Evolutionary conservation across 805 yeast species (phyloP).

Genomic region (Candida sphagnicola): DNA sequence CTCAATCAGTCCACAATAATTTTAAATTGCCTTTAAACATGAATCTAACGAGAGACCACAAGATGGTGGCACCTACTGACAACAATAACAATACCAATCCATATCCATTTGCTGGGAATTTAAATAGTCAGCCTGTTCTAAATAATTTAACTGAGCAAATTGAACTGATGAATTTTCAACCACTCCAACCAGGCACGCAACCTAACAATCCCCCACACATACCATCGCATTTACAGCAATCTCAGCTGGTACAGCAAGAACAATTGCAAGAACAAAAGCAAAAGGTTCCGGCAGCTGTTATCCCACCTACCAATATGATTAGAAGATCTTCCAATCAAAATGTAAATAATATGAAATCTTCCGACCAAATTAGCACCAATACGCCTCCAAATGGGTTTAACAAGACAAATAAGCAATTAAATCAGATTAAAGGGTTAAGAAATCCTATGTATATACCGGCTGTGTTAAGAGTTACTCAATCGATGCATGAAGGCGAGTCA

Average conservation of each 20-base stretch:
- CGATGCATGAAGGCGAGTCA: conserved; percentile 3
- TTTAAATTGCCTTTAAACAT: conserved; percentile 1
- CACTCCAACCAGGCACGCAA: not conserved
- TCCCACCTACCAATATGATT: conserved; percentile 19
- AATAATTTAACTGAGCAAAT: not conserved
- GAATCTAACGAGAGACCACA: not conserved
- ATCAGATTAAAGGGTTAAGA: conserved; percentile 75
- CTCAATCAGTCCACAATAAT: conserved; percentile 4
- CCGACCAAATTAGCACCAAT: not conserved
- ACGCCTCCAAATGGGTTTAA: conserved; percentile 2
- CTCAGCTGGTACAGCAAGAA: not conserved
- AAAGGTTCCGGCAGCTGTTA: conserved; percentile 20
- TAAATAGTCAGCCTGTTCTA: not conserved
- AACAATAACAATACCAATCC: not conserved
- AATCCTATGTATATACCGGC: conserved; percentile 91
- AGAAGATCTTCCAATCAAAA: conserved; percentile 12
- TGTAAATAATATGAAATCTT: conserved; percentile 1
- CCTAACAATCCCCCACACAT: conserved; percentile 1
- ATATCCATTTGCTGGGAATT: not conserved
- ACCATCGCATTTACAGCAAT: not conserved
- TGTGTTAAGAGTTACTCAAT: conserved; percentile 53
- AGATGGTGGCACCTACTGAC: not conserved
- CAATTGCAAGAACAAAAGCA: conserved; percentile 3
- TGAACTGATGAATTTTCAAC: not conserved
- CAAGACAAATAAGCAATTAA: conserved; percentile 36